These are phyloP conservation scores for Cicer bijugum DNA, from an alignment of 306 rosid genomes.

Conservation along the genomic window DNA sequence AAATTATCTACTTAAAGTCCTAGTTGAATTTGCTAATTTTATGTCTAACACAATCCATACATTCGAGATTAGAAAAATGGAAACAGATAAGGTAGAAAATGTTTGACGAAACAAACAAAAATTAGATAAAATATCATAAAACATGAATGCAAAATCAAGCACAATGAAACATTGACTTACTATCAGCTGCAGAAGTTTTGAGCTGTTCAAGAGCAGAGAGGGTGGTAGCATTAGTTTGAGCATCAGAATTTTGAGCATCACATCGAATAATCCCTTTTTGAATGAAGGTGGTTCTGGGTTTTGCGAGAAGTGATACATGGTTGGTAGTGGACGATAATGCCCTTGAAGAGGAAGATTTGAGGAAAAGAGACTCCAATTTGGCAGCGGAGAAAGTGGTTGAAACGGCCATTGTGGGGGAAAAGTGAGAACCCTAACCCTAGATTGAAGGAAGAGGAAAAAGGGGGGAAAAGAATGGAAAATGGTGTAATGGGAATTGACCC, in stretches of 20 bases:
- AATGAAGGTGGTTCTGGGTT: constrained; percentile 44
- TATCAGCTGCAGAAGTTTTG: constrained; percentile 84
- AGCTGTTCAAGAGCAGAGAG: constrained; percentile 90
- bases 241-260: constrained; percentile 61
- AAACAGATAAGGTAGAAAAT: neutral
- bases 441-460: neutral
- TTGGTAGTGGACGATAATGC: constrained; percentile 27
- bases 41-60: neutral
- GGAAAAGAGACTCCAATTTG: constrained; percentile 59
- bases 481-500: constrained; percentile 7
- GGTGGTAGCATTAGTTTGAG: constrained; percentile 32
- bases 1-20: neutral
- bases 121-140: neutral
- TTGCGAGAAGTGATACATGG: constrained; percentile 42
- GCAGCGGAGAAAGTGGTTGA: constrained; percentile 58
- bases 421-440: constrained; percentile 48
- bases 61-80: neutral
- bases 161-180: constrained; percentile 47
- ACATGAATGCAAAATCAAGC: neutral
- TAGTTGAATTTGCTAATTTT: neutral
- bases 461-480: neutral
- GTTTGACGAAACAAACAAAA: neutral
- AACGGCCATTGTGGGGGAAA: constrained; percentile 54
- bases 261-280: constrained; percentile 71
- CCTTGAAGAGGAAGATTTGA: constrained; percentile 51